Conservation (phyloP, 208 protist species). For the Endotrypanum monterogeii region DNA sequence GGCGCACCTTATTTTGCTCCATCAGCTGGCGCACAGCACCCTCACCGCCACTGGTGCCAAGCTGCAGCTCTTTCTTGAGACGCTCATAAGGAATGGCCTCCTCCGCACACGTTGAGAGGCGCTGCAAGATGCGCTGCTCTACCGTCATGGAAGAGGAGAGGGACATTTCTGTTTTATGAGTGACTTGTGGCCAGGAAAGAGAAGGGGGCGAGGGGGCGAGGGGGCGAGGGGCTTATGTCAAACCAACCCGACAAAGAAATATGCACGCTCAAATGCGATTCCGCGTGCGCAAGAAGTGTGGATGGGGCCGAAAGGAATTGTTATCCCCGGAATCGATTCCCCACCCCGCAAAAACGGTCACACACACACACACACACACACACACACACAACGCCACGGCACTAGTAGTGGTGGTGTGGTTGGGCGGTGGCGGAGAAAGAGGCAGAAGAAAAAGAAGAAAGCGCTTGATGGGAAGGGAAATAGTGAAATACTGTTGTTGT, state of each 20-base stretch:
- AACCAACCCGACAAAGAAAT: no score
- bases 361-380: constrained; percentile 4
- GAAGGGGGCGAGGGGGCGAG: no score
- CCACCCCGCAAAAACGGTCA: no score
- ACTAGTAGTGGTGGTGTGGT: not conserved
- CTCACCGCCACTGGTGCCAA: constrained; percentile 36
- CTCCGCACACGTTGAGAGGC: constrained; percentile 41
- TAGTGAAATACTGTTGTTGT: no score
- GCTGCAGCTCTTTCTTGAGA: constrained; percentile 48
- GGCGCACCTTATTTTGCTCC: constrained; percentile 47
- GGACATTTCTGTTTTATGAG: not conserved
- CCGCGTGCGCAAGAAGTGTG: no score
- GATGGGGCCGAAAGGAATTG: not conserved
- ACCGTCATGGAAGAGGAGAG: constrained; percentile 14
- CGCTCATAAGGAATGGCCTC: constrained; percentile 48
- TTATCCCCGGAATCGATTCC: no score
- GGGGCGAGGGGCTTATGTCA: no score
- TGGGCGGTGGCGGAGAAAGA: not conserved
- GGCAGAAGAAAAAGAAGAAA: constrained; percentile 3
- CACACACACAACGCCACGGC: not conserved
- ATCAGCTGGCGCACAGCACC: constrained; percentile 60
- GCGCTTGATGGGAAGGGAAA: not conserved
- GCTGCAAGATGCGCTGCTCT: constrained; percentile 48
- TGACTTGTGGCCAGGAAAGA: no score
- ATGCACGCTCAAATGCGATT: no score